Conservation (phyloP, 2,329 filamentous ascomycete species). For the Claviceps humidiphila region DNA sequence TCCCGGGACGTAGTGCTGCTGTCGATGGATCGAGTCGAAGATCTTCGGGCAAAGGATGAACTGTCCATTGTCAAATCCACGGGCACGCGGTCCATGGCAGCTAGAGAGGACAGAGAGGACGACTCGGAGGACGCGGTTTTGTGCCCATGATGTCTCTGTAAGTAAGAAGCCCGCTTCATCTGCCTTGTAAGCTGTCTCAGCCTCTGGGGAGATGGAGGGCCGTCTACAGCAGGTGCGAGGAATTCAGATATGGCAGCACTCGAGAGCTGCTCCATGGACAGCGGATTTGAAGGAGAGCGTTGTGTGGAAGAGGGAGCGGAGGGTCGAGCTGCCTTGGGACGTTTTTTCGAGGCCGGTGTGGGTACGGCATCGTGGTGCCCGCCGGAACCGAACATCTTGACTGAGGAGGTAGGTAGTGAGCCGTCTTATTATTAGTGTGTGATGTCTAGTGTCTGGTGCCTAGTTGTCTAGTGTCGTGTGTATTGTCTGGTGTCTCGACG, state of each 20-base stretch:
- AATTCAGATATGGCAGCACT: conserved; percentile 24
- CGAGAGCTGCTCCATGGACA: conserved; percentile 11
- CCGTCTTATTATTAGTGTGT: neutral
- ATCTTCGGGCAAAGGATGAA: conserved; percentile 37
- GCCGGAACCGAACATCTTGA: conserved; percentile 9
- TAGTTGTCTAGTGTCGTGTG: no score
- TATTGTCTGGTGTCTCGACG: no score
- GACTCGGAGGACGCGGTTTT: conserved; percentile 39
- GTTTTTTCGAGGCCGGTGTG: conserved; percentile 5
- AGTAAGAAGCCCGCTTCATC: conserved; percentile 39
- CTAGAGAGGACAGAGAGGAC: conserved; percentile 37
- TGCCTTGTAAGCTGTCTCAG: conserved; percentile 46
- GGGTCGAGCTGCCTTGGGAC: conserved; percentile 5
- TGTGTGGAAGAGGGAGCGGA: conserved; percentile 3
- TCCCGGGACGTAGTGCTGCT: conserved; percentile 40
- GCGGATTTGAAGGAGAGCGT: conserved; percentile 5
- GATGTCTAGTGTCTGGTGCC: no score
- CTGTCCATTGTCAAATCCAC: conserved; percentile 39
- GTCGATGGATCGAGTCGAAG: conserved; percentile 41
- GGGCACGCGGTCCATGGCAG: conserved; percentile 25
- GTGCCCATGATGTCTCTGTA: conserved; percentile 18
- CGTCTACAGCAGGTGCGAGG: conserved; percentile 45
- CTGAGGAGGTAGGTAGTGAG: neutral
- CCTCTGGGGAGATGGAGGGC: conserved; percentile 46
- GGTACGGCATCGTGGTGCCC: conserved; percentile 12